A percentile compares a stretch with the other conserved stretches of the same genome.
phyloP scores from a whole-genome alignment of 257 asterid genomes.

The Nicotiana benthamiana region DNA sequence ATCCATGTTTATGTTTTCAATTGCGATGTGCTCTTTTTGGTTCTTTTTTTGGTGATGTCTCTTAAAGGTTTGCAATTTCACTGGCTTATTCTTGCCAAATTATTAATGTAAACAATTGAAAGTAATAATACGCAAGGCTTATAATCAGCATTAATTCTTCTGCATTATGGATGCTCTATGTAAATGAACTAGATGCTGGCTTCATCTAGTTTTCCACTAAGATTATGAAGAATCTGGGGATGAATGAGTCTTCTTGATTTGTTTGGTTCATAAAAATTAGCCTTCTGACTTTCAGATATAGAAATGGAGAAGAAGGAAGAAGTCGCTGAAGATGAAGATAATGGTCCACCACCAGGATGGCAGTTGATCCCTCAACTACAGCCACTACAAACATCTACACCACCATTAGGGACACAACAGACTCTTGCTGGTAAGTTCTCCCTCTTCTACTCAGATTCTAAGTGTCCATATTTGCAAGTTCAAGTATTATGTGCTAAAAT shows the following conservation, averaged over 20 bases:
- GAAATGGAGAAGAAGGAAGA: slow-evolving; percentile 33
- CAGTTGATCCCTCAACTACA: slow-evolving; percentile 30
- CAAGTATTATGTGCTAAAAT: background rate
- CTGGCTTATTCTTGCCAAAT: background rate
- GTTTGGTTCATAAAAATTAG: slow-evolving; percentile 13
- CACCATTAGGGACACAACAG: slow-evolving; percentile 27
- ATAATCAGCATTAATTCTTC: background rate
- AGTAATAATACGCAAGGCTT: background rate
- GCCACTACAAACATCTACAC: slow-evolving; percentile 25
- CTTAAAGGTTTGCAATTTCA: background rate
- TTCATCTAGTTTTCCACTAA: background rate
- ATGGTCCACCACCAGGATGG: slow-evolving; percentile 82
- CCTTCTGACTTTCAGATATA: slow-evolving; percentile 22
- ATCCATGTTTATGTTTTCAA: background rate
- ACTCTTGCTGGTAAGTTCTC: slow-evolving; percentile 33
- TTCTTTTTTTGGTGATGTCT: slow-evolving; percentile 2
- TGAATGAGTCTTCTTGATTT: background rate
- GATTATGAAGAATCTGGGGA: background rate
- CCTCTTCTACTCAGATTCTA: background rate
- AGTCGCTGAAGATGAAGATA: slow-evolving; percentile 30
- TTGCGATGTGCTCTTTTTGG: background rate
- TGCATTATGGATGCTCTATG: background rate
- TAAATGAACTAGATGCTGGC: background rate
- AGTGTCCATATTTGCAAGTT: background rate
- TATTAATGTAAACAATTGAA: background rate